Evolutionary conservation across 202 grass and related monocot genomes (phyloP), one percentile per base, ranked within the genome.

Genomic region (Tripidium arundinaceum): DNA sequence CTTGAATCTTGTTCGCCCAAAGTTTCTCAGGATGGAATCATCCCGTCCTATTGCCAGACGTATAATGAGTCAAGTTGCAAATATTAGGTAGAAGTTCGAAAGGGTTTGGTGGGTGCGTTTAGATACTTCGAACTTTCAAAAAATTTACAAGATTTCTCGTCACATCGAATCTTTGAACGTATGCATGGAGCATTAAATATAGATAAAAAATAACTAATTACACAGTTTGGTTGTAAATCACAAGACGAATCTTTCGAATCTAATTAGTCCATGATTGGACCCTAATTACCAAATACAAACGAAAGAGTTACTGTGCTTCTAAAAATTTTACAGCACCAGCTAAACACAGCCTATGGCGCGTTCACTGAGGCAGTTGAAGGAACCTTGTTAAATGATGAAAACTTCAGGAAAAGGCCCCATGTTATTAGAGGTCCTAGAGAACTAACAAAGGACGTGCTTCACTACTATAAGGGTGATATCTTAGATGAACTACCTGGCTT

Each of bases 381-480:
- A 18, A 93, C 92, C 38, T 76, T 99, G 73, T 89, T 86, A 72
- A 70, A 89, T 86, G 90, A 93, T 75, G 86, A 79, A 1, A 82
- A 86, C 70, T 90, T 93, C 70, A 93, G 79, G 19, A 92, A 92
- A 69, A 99, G 96, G 91, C 70, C 90, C 37, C 89, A 90, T 67
- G 90, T 96, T 31, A 96, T 99, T 81, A 84, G 88, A 90, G 72
- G 94, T 79, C 88, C 96, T 50, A 83, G 96, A 62, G 96, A 99
- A 88, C 61, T 99, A 77, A 99, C 96, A 11, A 88, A 93, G 28
- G 80, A 91, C 67, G 96, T 99, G 74, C 90, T 99, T 84, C 96
- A 99, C 77, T 99, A 99, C 74, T 99, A 99, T 29, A 96, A 83
- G 83, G 96, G 96, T 41, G 96, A 96, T 62, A 90, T 99, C 65